Evolutionary conservation across 2,329 filamentous ascomycete species (phyloP).

Genomic region (Epichloe gansuensis): DNA sequence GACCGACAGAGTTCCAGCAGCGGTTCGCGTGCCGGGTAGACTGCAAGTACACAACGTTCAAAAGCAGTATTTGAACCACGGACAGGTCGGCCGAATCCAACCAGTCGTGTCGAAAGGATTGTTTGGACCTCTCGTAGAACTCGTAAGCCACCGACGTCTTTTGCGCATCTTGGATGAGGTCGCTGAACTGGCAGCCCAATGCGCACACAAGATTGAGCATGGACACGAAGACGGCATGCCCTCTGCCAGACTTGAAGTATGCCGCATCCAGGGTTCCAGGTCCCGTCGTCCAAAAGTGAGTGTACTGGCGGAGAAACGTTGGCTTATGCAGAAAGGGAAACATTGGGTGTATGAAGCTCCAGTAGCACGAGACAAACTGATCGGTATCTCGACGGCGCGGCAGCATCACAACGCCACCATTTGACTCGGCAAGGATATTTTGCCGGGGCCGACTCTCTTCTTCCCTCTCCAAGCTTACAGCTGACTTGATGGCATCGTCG

Average conservation of each 20-base stretch:
- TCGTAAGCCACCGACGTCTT: conserved; percentile 2
- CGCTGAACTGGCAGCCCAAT: conserved; percentile 3
- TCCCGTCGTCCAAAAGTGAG: neutral
- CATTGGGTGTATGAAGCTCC: conserved; percentile 2
- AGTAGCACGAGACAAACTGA: conserved; percentile 2
- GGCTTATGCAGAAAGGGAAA: conserved; percentile 2
- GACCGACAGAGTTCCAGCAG: conserved; percentile 4
- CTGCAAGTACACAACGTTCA: conserved; percentile 3
- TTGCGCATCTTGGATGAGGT: neutral
- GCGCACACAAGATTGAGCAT: conserved; percentile 3
- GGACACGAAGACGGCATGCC: conserved; percentile 1
- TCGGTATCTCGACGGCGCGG: neutral
- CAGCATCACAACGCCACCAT: neutral
- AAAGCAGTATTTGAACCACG: conserved; percentile 1
- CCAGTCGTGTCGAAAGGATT: conserved; percentile 1
- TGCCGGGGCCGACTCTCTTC: neutral
- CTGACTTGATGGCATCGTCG: neutral
- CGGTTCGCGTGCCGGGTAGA: conserved; percentile 3
- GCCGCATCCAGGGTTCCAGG: neutral
- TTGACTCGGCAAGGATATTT: neutral
- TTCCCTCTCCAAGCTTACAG: neutral
- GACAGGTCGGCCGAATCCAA: conserved; percentile 1
- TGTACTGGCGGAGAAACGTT: neutral
- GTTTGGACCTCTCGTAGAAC: neutral
- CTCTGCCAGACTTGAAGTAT: neutral